Evolutionary conservation across 2,329 filamentous ascomycete genomes (phyloP).

Genomic region (Hypoxylon sp.): DNA sequence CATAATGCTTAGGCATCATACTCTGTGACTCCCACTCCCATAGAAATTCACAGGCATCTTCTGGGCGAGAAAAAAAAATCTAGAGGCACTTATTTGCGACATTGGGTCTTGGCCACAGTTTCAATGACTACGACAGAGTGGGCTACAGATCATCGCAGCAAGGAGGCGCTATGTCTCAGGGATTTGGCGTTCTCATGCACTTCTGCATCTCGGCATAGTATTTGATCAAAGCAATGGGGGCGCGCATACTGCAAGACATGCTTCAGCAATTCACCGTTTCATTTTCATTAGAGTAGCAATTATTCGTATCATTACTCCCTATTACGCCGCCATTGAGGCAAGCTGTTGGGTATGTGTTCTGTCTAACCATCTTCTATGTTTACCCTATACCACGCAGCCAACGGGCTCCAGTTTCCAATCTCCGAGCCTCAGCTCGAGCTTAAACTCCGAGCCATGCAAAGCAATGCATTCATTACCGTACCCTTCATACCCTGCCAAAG

Average conservation of each 20-base stretch:
- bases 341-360: not conserved
- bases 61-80: not conserved
- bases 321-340: not conserved
- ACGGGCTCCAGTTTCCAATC: not conserved
- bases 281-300: not conserved
- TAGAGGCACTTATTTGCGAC: not conserved
- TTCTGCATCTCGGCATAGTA: too few relatives aligned
- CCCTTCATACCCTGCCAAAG: not conserved
- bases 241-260: not conserved
- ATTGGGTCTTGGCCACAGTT: not conserved
- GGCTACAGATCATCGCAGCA: not conserved
- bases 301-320: conserved; percentile 7
- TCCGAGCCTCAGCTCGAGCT: not conserved
- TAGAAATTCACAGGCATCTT: not conserved
- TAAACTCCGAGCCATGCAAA: conserved; percentile 26
- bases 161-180: too few relatives aligned
- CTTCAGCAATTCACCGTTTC: not conserved
- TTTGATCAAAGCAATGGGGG: too few relatives aligned
- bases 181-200: too few relatives aligned
- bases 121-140: not conserved
- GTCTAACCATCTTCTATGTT: not conserved
- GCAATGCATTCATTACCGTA: not conserved
- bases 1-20: not conserved
- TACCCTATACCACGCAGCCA: not conserved
- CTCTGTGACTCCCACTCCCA: not conserved